phyloP scores from a whole-genome alignment of 305 asterid species.

The Solanum hybrid region DNA sequence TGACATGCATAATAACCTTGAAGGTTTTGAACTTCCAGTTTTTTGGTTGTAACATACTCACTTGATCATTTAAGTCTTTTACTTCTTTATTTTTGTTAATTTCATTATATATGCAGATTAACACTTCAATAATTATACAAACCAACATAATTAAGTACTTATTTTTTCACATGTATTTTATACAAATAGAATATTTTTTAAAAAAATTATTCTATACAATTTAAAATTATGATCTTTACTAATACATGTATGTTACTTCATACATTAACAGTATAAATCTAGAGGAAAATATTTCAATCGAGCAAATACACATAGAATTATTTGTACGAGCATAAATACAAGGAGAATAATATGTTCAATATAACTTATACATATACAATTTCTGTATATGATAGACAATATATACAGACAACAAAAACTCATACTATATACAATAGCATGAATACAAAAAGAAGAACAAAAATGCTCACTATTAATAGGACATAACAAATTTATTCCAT shows the following conservation, averaged over 20 bases:
- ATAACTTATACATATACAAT: too few species aligned
- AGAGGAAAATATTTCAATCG: too few species aligned
- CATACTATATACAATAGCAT: neutral
- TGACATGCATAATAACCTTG: neutral
- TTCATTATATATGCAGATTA: neutral
- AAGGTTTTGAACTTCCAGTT: neutral
- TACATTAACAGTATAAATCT: neutral
- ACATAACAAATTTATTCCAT: too few species aligned
- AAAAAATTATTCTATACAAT: neutral
- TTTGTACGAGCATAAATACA: neutral
- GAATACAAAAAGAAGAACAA: neutral
- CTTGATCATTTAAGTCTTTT: neutral
- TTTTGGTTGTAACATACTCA: neutral
- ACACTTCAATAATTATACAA: neutral
- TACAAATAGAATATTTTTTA: neutral
- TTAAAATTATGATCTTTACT: neutral
- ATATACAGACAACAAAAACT: too few species aligned
- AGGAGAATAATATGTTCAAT: neutral
- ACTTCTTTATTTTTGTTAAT: too few species aligned
- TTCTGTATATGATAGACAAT: too few species aligned
- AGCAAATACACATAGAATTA: neutral
- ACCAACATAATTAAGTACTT: neutral
- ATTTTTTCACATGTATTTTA: neutral
- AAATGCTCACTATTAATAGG: neutral
- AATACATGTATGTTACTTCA: neutral